Evolutionary conservation across 2,329 filamentous ascomycete species (phyloP).

Genomic region (Drechslerella dactyloides): DNA sequence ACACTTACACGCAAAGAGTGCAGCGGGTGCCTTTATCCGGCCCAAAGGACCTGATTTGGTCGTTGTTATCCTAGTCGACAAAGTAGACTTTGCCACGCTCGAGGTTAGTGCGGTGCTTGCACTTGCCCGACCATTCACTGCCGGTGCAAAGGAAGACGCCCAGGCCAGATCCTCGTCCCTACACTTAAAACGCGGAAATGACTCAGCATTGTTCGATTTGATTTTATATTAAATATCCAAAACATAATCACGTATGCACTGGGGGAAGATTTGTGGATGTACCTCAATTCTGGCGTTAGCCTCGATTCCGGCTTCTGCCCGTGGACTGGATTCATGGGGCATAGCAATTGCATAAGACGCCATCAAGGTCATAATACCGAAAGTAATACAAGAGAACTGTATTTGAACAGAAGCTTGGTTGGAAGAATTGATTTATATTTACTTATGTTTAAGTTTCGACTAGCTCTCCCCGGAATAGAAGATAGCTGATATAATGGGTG

Average conservation of each 20-base stretch:
- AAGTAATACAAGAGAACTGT: constrained; percentile 14
- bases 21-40: constrained; percentile 39
- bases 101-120: constrained; percentile 32
- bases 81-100: constrained; percentile 20
- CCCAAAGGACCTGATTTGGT: constrained; percentile 27
- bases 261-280: background rate
- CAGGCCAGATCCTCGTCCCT: constrained; percentile 23
- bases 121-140: constrained; percentile 18
- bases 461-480: no score
- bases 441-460: no score
- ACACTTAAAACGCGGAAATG: background rate
- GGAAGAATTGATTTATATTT: no score
- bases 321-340: constrained; percentile 14
- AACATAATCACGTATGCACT: no score
- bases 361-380: constrained; percentile 1
- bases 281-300: constrained; percentile 16
- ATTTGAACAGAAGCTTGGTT: constrained; percentile 7
- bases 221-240: no score
- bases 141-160: constrained; percentile 41
- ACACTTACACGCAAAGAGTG: constrained; percentile 38
- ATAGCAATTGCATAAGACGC: constrained; percentile 6
- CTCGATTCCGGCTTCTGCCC: background rate
- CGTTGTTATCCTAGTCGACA: constrained; percentile 26
- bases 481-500: no score
- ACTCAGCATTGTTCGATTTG: background rate